These are phyloP conservation scores for Thielaviopsis ethacetica DNA, from an alignment of 2,329 filamentous ascomycete genomes.

Conservation along the genomic window DNA sequence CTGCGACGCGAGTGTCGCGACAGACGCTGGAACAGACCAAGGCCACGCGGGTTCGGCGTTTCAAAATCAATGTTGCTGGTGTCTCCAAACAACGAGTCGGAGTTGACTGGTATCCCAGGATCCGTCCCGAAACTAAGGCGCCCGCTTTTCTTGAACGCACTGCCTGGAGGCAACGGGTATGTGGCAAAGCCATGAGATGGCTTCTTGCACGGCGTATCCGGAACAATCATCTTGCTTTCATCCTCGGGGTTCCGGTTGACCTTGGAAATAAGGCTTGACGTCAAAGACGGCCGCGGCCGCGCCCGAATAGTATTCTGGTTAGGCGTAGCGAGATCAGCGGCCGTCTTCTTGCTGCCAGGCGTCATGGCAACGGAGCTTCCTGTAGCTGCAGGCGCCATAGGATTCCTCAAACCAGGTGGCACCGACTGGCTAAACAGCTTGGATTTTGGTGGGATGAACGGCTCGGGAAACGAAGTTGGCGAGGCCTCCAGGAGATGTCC, in stretches of 20 bases:
- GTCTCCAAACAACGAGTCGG: conserved; percentile 31
- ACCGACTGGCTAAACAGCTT: conserved; percentile 17
- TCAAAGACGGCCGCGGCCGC: conserved; percentile 47
- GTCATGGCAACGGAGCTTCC: conserved; percentile 21
- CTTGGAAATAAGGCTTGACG: conserved; percentile 88
- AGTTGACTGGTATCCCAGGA: conserved; percentile 68
- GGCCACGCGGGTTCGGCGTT: conserved; percentile 37
- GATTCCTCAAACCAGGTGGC: conserved; percentile 5
- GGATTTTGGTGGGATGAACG: conserved; percentile 18
- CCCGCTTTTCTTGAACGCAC: conserved; percentile 44
- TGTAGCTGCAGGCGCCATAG: conserved; percentile 3
- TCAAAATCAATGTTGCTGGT: conserved; percentile 26
- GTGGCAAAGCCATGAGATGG: conserved; percentile 51
- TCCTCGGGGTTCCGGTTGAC: conserved; percentile 73
- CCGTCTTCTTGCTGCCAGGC: conserved; percentile 13
- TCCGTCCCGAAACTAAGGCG: conserved; percentile 56
- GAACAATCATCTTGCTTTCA: conserved; percentile 51
- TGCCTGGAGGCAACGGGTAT: conserved; percentile 42
- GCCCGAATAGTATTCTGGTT: conserved; percentile 8
- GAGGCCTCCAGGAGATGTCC: conserved; percentile 64
- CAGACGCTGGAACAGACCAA: conserved; percentile 50
- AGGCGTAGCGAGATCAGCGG: conserved; percentile 2
- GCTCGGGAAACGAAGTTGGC: conserved; percentile 12
- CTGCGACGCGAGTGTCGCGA: conserved; percentile 32
- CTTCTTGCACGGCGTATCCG: conserved; percentile 94